A percentile compares a stretch with the other conserved stretches of the same genome.
phyloP scores from a whole-genome alignment of 2,329 filamentous ascomycete genomes.

The Talaromyces sp. region DNA sequence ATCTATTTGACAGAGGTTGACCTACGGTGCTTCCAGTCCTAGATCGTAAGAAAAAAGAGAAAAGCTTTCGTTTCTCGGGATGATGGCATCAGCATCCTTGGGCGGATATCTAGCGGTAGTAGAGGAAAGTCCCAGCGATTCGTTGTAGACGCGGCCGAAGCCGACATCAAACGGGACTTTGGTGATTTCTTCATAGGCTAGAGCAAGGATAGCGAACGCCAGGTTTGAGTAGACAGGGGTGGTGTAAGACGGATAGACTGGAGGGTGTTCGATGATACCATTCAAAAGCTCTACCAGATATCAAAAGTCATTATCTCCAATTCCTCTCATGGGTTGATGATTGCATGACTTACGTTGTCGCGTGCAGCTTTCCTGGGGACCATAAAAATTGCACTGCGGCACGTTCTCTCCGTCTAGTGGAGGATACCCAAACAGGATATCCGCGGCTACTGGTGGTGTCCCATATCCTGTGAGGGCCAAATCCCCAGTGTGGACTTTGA shows the following conservation, averaged over 20 bases:
- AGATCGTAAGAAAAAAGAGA: constrained; percentile 1
- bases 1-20: not conserved
- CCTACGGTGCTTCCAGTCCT: constrained; percentile 1
- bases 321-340: not conserved
- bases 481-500: not conserved
- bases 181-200: constrained; percentile 2
- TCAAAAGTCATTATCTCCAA: not conserved
- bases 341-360: not conserved
- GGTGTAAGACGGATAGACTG: not conserved
- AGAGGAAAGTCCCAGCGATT: not conserved
- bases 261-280: constrained; percentile 2
- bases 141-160: not conserved
- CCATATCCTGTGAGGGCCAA: not conserved
- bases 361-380: not conserved
- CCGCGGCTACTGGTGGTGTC: not conserved
- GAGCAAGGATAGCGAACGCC: not conserved
- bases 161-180: not conserved
- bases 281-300: not conserved
- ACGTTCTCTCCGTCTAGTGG: not conserved
- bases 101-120: not conserved
- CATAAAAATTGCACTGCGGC: constrained; percentile 3
- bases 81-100: not conserved
- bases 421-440: constrained; percentile 1
- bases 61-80: not conserved
- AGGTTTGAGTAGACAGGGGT: constrained; percentile 3